Base-by-base conservation (phyloP, 768 basidiomycete genomes). In the Mycena kentingensis region DNA sequence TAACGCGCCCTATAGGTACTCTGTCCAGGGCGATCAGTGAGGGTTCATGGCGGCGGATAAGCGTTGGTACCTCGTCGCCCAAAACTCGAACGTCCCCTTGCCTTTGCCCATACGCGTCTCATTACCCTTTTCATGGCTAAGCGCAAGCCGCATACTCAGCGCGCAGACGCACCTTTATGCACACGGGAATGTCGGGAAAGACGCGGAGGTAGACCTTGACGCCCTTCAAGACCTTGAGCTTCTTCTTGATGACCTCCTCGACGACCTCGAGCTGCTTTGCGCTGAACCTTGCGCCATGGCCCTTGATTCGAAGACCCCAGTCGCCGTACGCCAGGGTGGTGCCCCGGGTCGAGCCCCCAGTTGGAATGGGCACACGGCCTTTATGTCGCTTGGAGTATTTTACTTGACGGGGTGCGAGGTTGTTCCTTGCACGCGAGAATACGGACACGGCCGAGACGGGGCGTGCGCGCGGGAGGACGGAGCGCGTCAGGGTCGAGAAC, bases 81-180 rank as follows among this genome's bases (percentile, higher is more conserved):
- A 99, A 67, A 80, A 98, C 66, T 98, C 97, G 63, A 98, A 98
- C 0, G 89, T 83, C 39, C 97, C 97, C 70, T 99, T 99, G 53
- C 97, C 97, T 73, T 98, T 98, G 45, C 97, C 97, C 97, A 98
- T 98, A 79, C 97, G 89, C 5, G 93, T 95, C 71, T 98, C 95
- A 62, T 97, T 98, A 48, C 97, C 96, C 91, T 93, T 54, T 5
- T 52, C 21, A 26, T 13, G 13, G 6, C n/a, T n/a, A n/a, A n/a
- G n/a, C n/a, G n/a, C n/a, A n/a, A n/a, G n/a, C n/a, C n/a, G n/a
- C n/a, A n/a, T n/a, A n/a, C n/a, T n/a, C n/a, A n/a, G n/a, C n/a
- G n/a, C n/a, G n/a, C n/a, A n/a, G n/a, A 63, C 77, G 37, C 52
- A 91, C 93, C 83, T 99, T 98, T 49, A 98, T 86, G 75, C 95